phyloP scores from a whole-genome alignment of 2,329 filamentous ascomycete genomes.

The Tolypocladium endophyticum region DNA sequence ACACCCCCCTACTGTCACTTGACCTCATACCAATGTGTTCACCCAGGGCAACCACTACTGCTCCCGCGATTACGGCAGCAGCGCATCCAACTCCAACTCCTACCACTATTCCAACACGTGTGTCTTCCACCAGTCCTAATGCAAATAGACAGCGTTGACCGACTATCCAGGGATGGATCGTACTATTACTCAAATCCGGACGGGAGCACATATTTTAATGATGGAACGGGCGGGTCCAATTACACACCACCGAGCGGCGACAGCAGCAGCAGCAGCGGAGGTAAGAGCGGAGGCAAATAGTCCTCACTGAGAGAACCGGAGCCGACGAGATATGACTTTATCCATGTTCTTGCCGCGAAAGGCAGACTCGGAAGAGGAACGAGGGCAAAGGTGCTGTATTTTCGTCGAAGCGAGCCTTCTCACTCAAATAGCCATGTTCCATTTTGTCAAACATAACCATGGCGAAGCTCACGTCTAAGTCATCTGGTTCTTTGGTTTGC shows the following conservation, averaged over 20 bases:
- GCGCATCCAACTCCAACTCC: conserved; percentile 43
- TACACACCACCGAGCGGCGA: conserved; percentile 47
- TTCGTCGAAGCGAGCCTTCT: too few species aligned
- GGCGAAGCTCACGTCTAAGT: neutral
- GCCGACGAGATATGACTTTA: neutral
- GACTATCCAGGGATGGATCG: conserved; percentile 41
- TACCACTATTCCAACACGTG: conserved; percentile 60
- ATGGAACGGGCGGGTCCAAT: conserved; percentile 43
- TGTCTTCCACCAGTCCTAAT: conserved; percentile 9
- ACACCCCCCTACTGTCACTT: neutral
- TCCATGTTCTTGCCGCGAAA: neutral
- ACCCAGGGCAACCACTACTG: conserved; percentile 58
- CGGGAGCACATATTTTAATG: conserved; percentile 59
- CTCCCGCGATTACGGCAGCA: conserved; percentile 49
- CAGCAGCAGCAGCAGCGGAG: conserved; percentile 1
- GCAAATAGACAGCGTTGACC: neutral
- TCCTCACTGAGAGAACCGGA: neutral
- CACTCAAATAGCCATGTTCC: neutral
- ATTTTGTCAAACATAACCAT: neutral
- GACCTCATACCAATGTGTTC: neutral
- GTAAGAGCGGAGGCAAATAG: conserved; percentile 1
- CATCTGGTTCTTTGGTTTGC: neutral
- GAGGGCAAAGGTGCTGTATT: too few species aligned
- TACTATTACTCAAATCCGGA: conserved; percentile 67
- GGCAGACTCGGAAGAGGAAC: neutral